Evolutionary conservation across 2,329 filamentous ascomycete species (phyloP), one percentile per base, ranked within the genome.

Genomic region (Fusarium sp.): DNA sequence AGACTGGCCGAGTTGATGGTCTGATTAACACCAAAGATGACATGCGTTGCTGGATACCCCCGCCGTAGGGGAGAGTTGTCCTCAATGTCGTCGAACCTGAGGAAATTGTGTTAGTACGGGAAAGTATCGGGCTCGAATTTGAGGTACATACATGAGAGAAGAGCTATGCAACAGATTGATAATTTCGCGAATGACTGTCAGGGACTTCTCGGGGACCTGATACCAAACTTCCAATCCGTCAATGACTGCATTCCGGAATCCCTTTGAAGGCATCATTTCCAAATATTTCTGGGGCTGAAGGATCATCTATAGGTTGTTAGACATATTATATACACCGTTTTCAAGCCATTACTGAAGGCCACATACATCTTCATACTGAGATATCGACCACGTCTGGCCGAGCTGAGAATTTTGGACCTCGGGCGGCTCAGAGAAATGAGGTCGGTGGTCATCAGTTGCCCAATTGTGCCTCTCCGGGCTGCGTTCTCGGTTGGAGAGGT

Each of bases 251-350:
- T 47, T 24, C 2, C 31, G 19, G 10, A 47, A 47, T 15, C 45
- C 45, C 19, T 47, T 47, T 3, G 45, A 47, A 7, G 45, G 45
- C 45, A 47, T 47, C 45, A 47, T 47, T n/a, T 47, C 31, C 45
- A 47, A 14, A 5, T 47, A 47, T 13, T 47, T 47, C 45, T 34
- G 19, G 5, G 45, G 45, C 13, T 47, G 45, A 2, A 47, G 45
- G 19, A 47, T 47, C 19, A 47, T 34, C 45, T 47, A 47, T 3
- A 22, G 6, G 11, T 5, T 36, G 45, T 47, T 9, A 47, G 31
- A 9, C 10, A 5, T 17, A 14, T 7, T 11, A 15, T 3, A 7
- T 4, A 1, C 9, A 31, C 13, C 28, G 28, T 31, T 13, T 1
- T 31, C 28, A 31, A 4, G 10, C 10, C 5, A 24, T 17, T 3